Evolutionary conservation across 495 filamentous ascomycete species (phyloP).

Genomic region (Chaetomium tenue): DNA sequence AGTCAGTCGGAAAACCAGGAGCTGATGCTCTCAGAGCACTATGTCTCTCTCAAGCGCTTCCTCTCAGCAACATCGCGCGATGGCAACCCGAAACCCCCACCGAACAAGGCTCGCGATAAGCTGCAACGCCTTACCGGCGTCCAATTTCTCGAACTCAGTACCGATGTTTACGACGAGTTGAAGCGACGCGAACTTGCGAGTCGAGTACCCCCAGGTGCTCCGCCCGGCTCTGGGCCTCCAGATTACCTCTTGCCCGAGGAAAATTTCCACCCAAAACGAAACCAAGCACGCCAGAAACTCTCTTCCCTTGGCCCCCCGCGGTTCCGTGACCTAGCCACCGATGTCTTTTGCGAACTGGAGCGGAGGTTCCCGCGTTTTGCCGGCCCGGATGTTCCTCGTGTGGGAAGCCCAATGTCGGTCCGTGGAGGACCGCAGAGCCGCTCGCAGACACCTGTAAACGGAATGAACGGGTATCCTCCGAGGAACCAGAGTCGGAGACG

Average conservation of each 20-base stretch:
- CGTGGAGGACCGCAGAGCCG: conserved; percentile 52
- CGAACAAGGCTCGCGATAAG: conserved; percentile 90
- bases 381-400: conserved; percentile 61
- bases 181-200: conserved; percentile 70
- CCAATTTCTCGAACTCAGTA: conserved; percentile 95
- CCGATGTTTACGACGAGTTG: conserved; percentile 95
- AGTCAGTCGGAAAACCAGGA: conserved; percentile 50
- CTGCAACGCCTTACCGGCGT: conserved; percentile 80
- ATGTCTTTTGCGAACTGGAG: conserved; percentile 94
- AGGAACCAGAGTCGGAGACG: conserved; percentile 45
- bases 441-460: conserved; percentile 56
- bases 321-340: conserved; percentile 88
- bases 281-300: conserved; percentile 91
- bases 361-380: conserved; percentile 82
- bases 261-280: conserved; percentile 93
- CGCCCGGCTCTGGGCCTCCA: conserved; percentile 55
- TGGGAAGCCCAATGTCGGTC: conserved; percentile 64
- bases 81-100: conserved; percentile 68
- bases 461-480: conserved; percentile 49
- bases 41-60: conserved; percentile 73
- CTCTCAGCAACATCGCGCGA: conserved; percentile 68
- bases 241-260: conserved; percentile 75
- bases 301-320: conserved; percentile 78
- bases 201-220: conserved; percentile 53
- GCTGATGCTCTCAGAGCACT: conserved; percentile 68